phyloP scores from a whole-genome alignment of 2,329 filamentous ascomycete species.

The Stagonosporopsis cucurbitacearum region DNA sequence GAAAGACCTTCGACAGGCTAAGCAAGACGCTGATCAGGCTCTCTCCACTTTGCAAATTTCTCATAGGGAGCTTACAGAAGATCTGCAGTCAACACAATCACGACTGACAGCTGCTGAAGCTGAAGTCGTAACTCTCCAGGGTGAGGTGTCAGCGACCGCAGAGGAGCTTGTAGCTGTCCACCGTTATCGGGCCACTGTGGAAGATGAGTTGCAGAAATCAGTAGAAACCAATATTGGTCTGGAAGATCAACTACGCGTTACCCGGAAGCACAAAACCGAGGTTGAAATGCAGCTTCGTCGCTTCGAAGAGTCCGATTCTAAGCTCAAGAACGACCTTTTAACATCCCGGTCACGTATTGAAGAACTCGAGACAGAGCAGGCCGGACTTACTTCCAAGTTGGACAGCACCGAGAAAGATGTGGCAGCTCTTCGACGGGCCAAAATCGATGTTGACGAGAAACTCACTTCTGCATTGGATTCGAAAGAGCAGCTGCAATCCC shows the following conservation, averaged over 20 bases:
- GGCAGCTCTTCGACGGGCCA: constrained; percentile 20
- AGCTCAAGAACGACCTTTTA: constrained; percentile 29
- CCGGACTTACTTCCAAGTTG: constrained; percentile 23
- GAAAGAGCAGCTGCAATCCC: constrained; percentile 4
- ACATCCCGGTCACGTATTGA: constrained; percentile 23
- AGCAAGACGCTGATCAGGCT: constrained; percentile 27
- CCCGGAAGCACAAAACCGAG: constrained; percentile 18
- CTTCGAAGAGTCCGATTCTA: constrained; percentile 13
- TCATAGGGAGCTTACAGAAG: constrained; percentile 22
- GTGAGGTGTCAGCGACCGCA: constrained; percentile 20
- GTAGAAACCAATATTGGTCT: constrained; percentile 22
- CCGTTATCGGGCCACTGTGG: constrained; percentile 21
- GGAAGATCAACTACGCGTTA: constrained; percentile 27
- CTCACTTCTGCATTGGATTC: not conserved
- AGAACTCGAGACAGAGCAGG: constrained; percentile 25
- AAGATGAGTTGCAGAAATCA: constrained; percentile 26
- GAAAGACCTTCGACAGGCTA: constrained; percentile 21
- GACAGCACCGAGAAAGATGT: constrained; percentile 21
- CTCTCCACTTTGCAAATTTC: constrained; percentile 23
- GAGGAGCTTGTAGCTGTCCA: constrained; percentile 29
- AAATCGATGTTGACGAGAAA: constrained; percentile 15
- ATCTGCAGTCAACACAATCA: constrained; percentile 23
- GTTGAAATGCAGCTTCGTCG: constrained; percentile 20
- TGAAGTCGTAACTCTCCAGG: constrained; percentile 17
- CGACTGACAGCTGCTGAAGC: constrained; percentile 21